phyloP scores from a whole-genome alignment of 176 grass and related monocot genomes.

The Otatea glauca region DNA sequence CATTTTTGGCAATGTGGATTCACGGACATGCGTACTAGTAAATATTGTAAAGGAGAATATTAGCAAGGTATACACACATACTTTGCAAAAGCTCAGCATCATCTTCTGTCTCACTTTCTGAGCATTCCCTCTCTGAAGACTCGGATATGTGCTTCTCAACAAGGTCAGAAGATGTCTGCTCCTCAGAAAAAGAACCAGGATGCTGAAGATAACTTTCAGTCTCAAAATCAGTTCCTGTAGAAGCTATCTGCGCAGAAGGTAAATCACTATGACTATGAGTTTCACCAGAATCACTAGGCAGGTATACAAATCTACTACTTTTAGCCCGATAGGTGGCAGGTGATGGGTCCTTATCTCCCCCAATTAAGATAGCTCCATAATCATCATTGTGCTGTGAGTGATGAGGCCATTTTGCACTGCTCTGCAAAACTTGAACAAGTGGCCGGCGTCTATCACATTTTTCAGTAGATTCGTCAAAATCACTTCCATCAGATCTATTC shows the following conservation, averaged over 20 bases:
- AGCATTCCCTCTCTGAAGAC: slow-evolving; percentile 74
- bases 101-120: slow-evolving; percentile 78
- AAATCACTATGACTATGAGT: slow-evolving; percentile 60
- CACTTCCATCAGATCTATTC: slow-evolving; percentile 57
- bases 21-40: background rate
- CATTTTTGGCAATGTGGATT: slow-evolving; percentile 22
- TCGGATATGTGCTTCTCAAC: slow-evolving; percentile 55
- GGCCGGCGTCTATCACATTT: slow-evolving; percentile 62
- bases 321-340: slow-evolving; percentile 51
- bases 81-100: slow-evolving; percentile 69
- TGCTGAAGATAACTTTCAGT: slow-evolving; percentile 68
- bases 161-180: slow-evolving; percentile 73
- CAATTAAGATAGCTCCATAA: slow-evolving; percentile 50
- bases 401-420: slow-evolving; percentile 52
- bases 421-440: slow-evolving; percentile 71
- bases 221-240: slow-evolving; percentile 57
- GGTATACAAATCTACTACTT: slow-evolving; percentile 62
- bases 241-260: slow-evolving; percentile 53
- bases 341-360: slow-evolving; percentile 50
- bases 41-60: slow-evolving; percentile 32
- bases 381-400: slow-evolving; percentile 52
- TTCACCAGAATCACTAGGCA: slow-evolving; percentile 79
- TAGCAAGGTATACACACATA: slow-evolving; percentile 45
- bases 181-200: slow-evolving; percentile 65
- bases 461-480: slow-evolving; percentile 72